Base-by-base conservation (phyloP, 2,329 filamentous ascomycete species). In the Cadophora sp. region DNA sequence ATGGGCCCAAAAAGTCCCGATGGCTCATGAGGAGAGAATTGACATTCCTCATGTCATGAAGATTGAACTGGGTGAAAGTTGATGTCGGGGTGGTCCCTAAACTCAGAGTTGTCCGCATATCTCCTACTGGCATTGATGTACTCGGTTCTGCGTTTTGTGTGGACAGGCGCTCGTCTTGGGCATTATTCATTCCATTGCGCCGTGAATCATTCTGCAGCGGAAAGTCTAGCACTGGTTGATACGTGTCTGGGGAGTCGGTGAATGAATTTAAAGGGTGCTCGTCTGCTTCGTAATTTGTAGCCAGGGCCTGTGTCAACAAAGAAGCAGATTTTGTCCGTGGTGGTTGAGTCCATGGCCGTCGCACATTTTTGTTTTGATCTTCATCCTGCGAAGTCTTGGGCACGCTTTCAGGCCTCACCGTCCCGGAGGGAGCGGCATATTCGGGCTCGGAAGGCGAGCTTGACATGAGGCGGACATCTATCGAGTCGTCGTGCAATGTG, bases 401-500 rank as follows among this genome's bases (percentile, higher is more conserved):
- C 51, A 64, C 73, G 66, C 71, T 73, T 64, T 71, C 72, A 71
- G 65, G 64, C 69, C 69, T 78, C 73, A 77, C 72, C 73, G 69
- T 61, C 59, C 63, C 70, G 71, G 76, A 71, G 73, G 73, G 69
- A 74, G 75, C 73, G 75, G 75, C 75, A 78, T 77, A 75, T 74
- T 72, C 74, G 73, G 75, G 68, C 72, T 76, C 76, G 75, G 74
- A 67, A 71, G 69, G 73, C 69, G 73, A 73, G 64, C 68, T 76
- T 74, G 76, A 75, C 77, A 78, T 78, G 77, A 76, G 76, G 76
- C 72, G 73, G 70, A 72, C 77, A 78, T 78, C 70, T 77, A 78
- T 77, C 73, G 76, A 76, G 67, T 73, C 72, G 68, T 72, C 58
- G 56, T 67, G 70, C 70, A 74, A 70, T 76, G 75, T 76, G 75